Percentiles rank a stretch among this genome's conserved stretches.
These are phyloP conservation scores for Tolypocladium amazonense DNA, from an alignment of 2,329 filamentous ascomycete species.

Conservation along the genomic window DNA sequence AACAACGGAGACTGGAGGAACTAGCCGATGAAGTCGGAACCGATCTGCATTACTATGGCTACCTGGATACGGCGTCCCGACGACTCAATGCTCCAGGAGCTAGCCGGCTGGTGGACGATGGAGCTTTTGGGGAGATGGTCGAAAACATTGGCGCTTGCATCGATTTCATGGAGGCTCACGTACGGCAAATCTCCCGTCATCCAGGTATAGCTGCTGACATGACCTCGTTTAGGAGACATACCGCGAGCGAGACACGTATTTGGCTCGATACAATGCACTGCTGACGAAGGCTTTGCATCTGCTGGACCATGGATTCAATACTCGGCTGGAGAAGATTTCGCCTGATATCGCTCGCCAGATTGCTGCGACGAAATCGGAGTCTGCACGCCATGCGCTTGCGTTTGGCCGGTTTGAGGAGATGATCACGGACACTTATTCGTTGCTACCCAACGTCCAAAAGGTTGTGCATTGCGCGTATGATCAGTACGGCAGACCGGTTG, in stretches of 20 bases:
- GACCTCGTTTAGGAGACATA: conserved; percentile 53
- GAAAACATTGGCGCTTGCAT: conserved; percentile 82
- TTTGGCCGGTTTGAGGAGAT: conserved; percentile 51
- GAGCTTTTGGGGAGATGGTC: conserved; percentile 81
- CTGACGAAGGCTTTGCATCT: conserved; percentile 57
- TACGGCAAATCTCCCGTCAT: conserved; percentile 27
- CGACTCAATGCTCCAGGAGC: conserved; percentile 88
- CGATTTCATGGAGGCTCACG: conserved; percentile 82
- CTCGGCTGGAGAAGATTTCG: conserved; percentile 40
- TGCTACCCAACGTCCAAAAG: conserved; percentile 45
- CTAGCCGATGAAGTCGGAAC: conserved; percentile 78
- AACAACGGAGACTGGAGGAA: conserved; percentile 68
- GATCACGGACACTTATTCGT: conserved; percentile 42
- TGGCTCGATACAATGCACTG: conserved; percentile 76
- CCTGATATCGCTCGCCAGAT: conserved; percentile 45
- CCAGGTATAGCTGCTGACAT: background rate
- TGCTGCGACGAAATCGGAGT: conserved; percentile 43
- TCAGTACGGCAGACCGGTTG: conserved; percentile 33
- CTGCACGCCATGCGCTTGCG: conserved; percentile 46
- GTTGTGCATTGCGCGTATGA: conserved; percentile 42
- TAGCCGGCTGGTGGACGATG: conserved; percentile 71
- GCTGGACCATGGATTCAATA: conserved; percentile 46
- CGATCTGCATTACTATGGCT: conserved; percentile 90
- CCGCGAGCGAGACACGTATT: conserved; percentile 77
- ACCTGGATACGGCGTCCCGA: conserved; percentile 82